Base-by-base conservation (phyloP, 2,329 filamentous ascomycete species). In the Trichoderma aggressivum region DNA sequence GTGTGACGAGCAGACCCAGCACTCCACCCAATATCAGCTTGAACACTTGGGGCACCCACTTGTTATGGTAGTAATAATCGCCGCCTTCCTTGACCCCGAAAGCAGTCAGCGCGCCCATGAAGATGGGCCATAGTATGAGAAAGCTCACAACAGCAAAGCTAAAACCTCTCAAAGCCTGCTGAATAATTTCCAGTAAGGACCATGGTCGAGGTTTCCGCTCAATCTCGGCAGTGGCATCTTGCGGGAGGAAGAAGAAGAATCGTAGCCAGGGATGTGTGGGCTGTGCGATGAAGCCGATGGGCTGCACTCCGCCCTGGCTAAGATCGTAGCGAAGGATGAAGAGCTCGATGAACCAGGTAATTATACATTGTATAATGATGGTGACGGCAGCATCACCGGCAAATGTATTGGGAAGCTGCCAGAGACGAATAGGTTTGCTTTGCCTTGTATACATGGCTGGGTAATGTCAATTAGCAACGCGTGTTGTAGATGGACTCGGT, bases 271-370 rank as follows among this genome's bases (percentile, higher is more conserved):
- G 36, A 6, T 50, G 26, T 7, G 28, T 21, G 5, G 65, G 65
- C 11, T 50, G 65, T 4, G 65, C 4, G n/a, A 68, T 60, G 12
- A 68, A 68, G 8, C 65, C 65, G 55, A 68, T 60, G 16, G 65
- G 55, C 5, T 60, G 65, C 3, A 68, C 65, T 12, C 28, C 59
- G 36, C 28, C 55, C 3, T 68, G 34, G n/a, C 65, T 14, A 14
- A 68, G 65, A 5, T 68, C 65, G 14, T 60, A 68, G n/a, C 36
- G 65, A n/a, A 68, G 65, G 16, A 68, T 59, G n/a, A 68, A 12
- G 1, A 68, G 36, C 65, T 68, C 65, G 14, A 68, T 12, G 26
- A 68, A 68, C 65, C 65, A 68, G 55, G 65, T 68, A 14, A 68
- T 68, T 18, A 68, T 47, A 24, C 65, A 68, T 55, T 68, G 65